Evolutionary conservation across 2,329 filamentous ascomycete genomes (phyloP).

Genomic region (Cladosporium sp.): DNA sequence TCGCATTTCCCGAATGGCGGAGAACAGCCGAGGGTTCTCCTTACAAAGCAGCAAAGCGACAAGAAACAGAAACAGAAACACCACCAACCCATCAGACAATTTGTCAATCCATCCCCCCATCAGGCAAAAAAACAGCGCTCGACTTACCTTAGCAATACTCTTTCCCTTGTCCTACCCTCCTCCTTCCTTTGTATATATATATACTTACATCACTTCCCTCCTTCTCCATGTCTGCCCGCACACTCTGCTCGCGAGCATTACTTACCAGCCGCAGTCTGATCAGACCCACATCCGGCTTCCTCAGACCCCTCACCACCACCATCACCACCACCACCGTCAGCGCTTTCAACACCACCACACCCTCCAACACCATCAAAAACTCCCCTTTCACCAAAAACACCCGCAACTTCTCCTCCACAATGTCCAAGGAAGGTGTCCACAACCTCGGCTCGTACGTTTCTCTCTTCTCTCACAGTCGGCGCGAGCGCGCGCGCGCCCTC

Average conservation of each 20-base stretch:
- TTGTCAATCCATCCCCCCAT: background rate
- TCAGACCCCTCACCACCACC: slow-evolving; percentile 37
- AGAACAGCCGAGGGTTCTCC: too few species aligned
- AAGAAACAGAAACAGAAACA: background rate
- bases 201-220: slow-evolving; percentile 20
- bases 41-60: background rate
- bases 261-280: slow-evolving; percentile 34
- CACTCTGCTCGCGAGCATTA: slow-evolving; percentile 36
- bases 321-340: slow-evolving; percentile 23
- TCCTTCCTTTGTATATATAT: background rate
- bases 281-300: slow-evolving; percentile 11
- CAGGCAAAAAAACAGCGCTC: too few species aligned
- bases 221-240: slow-evolving; percentile 34
- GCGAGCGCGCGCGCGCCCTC: background rate
- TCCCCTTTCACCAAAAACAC: slow-evolving; percentile 18
- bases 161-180: background rate
- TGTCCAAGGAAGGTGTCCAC: slow-evolving; percentile 46
- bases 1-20: too few species aligned
- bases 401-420: slow-evolving; percentile 40
- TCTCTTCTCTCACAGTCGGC: background rate
- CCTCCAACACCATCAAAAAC: slow-evolving; percentile 12
- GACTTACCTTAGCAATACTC: background rate
- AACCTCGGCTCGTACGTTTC: slow-evolving; percentile 34
- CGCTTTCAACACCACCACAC: slow-evolving; percentile 8
- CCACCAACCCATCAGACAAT: background rate